Percentiles rank a stretch among this genome's conserved stretches.
Conservation (phyloP, 2,329 filamentous ascomycete species). For the Anthostomella pinea region DNA sequence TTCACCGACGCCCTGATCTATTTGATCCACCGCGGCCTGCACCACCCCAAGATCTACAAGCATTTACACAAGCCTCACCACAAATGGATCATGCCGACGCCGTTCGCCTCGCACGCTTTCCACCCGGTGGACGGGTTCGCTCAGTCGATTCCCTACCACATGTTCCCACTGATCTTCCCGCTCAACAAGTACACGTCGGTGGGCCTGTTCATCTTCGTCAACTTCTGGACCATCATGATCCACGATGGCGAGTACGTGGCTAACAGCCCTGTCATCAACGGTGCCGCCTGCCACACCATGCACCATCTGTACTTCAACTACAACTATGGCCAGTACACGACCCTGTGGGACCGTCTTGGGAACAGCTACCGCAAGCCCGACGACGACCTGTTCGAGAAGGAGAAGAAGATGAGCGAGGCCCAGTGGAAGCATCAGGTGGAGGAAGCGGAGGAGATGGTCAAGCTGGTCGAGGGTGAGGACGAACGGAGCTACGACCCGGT, state of each 20-base stretch:
- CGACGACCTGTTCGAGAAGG: conserved; percentile 77
- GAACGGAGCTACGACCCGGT: conserved; percentile 45
- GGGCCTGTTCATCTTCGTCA: conserved; percentile 83
- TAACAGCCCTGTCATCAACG: conserved; percentile 88
- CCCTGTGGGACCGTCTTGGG: conserved; percentile 83
- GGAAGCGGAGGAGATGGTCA: conserved; percentile 73
- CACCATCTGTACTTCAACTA: conserved; percentile 87
- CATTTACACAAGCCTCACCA: conserved; percentile 93
- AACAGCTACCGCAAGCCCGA: conserved; percentile 86
- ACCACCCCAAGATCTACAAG: conserved; percentile 78
- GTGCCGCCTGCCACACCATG: conserved; percentile 88
- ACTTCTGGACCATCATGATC: conserved; percentile 96
- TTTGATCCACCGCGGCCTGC: conserved; percentile 73
- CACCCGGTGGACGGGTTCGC: conserved; percentile 89
- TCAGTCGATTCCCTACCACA: conserved; percentile 86
- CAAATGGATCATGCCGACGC: conserved; percentile 99
- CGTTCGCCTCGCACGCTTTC: conserved; percentile 90
- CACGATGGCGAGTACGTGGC: conserved; percentile 93
- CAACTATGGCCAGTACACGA: conserved; percentile 95
- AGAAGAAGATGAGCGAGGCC: conserved; percentile 77
- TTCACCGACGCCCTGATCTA: conserved; percentile 80
- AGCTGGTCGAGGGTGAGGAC: conserved; percentile 63
- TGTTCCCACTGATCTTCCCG: conserved; percentile 90
- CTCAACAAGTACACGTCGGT: conserved; percentile 89
- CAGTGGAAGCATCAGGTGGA: conserved; percentile 77